phyloP scores from a whole-genome alignment of 352 stramenopile species.

The Pythium aquatile region DNA sequence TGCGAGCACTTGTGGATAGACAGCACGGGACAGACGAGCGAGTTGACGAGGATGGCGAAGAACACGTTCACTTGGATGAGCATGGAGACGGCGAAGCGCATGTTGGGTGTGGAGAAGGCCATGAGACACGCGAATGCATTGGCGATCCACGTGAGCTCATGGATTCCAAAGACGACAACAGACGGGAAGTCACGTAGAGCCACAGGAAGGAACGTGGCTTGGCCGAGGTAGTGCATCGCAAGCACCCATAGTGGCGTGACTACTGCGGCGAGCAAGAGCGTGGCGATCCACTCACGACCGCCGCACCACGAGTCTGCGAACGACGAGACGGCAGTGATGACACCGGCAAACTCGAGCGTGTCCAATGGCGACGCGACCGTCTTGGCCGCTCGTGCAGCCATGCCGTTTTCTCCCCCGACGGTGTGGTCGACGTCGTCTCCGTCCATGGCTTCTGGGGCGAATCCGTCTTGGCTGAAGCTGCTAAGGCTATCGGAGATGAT shows the following conservation, averaged over 20 bases:
- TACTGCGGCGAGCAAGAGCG: conserved; percentile 12
- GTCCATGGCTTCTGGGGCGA: background rate
- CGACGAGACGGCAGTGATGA: conserved; percentile 19
- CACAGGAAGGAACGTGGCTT: conserved; percentile 3
- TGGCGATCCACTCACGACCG: conserved; percentile 25
- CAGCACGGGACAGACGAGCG: conserved; percentile 34
- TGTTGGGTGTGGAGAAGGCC: conserved; percentile 60
- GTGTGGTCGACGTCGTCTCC: conserved; percentile 21
- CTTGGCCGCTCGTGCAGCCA: conserved; percentile 18
- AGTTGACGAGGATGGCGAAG: conserved; percentile 74
- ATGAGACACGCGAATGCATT: conserved; percentile 34
- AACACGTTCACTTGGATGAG: conserved; percentile 59
- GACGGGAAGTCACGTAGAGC: conserved; percentile 15
- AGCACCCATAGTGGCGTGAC: conserved; percentile 15
- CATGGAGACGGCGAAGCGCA: conserved; percentile 64
- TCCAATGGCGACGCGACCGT: conserved; percentile 23
- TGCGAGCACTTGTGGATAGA: conserved; percentile 14
- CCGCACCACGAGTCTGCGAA: conserved; percentile 23
- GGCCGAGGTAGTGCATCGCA: conserved; percentile 13
- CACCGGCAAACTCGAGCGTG: conserved; percentile 22
- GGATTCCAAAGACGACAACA: conserved; percentile 15
- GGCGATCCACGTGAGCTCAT: conserved; percentile 24
- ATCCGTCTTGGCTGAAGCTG: conserved; percentile 6
- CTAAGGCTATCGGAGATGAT: conserved; percentile 4
- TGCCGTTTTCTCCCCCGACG: conserved; percentile 19